phyloP scores from a whole-genome alignment of 208 protist species.

The Trypanosoma melophagium region DNA sequence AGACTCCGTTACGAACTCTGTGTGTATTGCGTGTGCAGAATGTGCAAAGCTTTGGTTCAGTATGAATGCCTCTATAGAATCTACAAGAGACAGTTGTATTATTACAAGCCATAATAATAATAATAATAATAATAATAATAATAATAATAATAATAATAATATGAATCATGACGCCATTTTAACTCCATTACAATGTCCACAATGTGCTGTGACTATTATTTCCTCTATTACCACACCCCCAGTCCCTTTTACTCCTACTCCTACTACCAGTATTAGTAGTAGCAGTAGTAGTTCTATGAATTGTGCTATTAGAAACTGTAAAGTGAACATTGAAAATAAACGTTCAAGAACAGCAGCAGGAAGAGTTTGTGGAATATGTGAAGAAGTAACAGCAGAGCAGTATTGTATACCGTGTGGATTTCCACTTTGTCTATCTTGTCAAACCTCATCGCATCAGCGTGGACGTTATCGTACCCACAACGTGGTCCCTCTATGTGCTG shows the following conservation, averaged over 20 bases:
- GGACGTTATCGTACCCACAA: slow-evolving; percentile 61
- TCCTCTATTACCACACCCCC: no score
- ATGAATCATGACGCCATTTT: not conserved
- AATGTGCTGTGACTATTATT: slow-evolving; percentile 1
- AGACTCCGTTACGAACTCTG: not conserved
- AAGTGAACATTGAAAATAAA: not conserved
- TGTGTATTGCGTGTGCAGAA: slow-evolving; percentile 1
- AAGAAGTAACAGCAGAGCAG: slow-evolving; percentile 34
- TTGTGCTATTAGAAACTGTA: not conserved
- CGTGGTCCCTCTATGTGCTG: slow-evolving; percentile 40
- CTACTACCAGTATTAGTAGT: not conserved
- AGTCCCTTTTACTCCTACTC: not conserved
- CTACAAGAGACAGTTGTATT: no score
- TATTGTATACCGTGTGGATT: slow-evolving; percentile 76
- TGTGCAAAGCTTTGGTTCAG: slow-evolving; percentile 4
- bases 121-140: slow-evolving; percentile 1
- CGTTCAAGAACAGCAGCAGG: not conserved
- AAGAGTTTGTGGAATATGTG: slow-evolving; percentile 61
- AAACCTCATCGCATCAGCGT: slow-evolving; percentile 50
- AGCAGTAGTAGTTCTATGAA: not conserved
- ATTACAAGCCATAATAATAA: no score
- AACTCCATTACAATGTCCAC: not conserved
- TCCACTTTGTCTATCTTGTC: slow-evolving; percentile 56
- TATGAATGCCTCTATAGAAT: not conserved
- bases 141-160: slow-evolving; percentile 1